Conservation (phyloP, 441 rosid genomes). For the Eruca vesicaria region DNA sequence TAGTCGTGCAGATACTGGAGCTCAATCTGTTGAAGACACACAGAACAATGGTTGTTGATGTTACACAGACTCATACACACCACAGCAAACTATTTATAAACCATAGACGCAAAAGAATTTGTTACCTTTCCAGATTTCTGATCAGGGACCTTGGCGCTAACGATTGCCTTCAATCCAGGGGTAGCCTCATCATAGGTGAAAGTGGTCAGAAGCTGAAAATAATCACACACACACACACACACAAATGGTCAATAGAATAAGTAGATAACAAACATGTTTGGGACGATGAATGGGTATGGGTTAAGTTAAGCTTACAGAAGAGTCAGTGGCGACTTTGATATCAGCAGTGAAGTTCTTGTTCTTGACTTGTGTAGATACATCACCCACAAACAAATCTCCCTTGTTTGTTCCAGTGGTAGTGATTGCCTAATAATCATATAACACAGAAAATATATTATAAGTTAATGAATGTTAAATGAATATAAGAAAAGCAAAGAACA, state of each 20-base stretch:
- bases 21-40: conserved; percentile 55
- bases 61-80: neutral
- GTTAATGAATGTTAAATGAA: neutral
- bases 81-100: neutral
- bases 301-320: conserved; percentile 59
- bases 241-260: neutral
- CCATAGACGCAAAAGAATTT: neutral
- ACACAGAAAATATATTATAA: neutral
- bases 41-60: neutral
- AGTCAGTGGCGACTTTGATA: conserved; percentile 81
- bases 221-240: too few relatives aligned
- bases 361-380: conserved; percentile 79
- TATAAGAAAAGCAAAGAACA: too few relatives aligned
- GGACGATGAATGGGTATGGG: neutral
- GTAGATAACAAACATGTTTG: neutral
- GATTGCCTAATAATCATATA: conserved; percentile 53
- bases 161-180: conserved; percentile 83
- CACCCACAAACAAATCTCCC: conserved; percentile 72
- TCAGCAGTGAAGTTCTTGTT: conserved; percentile 84
- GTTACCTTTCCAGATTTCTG: conserved; percentile 95
- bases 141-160: conserved; percentile 82
- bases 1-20: conserved; percentile 89
- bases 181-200: conserved; percentile 80
- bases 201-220: conserved; percentile 69
- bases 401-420: conserved; percentile 79